phyloP scores from a whole-genome alignment of 305 asterid genomes.

The Ilex paraguariensis region DNA sequence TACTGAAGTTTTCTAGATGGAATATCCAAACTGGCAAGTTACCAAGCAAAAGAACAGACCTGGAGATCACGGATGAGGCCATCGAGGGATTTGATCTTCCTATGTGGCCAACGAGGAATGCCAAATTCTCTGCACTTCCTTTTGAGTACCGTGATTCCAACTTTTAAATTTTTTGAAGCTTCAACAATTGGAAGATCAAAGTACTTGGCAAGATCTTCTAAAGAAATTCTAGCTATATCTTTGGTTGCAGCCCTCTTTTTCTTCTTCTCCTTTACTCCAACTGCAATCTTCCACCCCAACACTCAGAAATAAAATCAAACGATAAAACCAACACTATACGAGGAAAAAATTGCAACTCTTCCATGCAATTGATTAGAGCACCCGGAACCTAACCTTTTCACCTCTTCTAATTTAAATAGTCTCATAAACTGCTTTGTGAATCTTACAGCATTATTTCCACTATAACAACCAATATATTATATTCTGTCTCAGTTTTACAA shows the following conservation, averaged over 20 bases:
- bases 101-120: conserved; percentile 36
- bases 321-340: not conserved
- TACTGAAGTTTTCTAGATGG: too few relatives aligned
- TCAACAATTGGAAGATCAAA: conserved; percentile 28
- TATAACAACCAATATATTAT: not conserved
- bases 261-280: conserved; percentile 14
- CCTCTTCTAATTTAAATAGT: not conserved
- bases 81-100: conserved; percentile 34
- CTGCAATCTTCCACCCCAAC: conserved; percentile 13
- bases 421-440: too few relatives aligned
- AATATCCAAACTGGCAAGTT: not conserved
- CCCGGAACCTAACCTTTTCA: not conserved
- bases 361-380: not conserved
- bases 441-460: too few relatives aligned
- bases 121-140: conserved; percentile 36
- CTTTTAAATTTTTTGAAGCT: conserved; percentile 25
- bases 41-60: conserved; percentile 14
- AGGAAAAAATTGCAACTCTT: not conserved
- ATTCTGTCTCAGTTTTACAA: not conserved
- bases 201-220: conserved; percentile 31
- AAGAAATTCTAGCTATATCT: conserved; percentile 24
- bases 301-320: not conserved
- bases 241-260: conserved; percentile 20
- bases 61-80: conserved; percentile 32
- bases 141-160: conserved; percentile 36